Evolutionary conservation across 139 green algal genomes (phyloP), one percentile per base, ranked within the genome.

Genomic region (Chlorella sorokiniana): DNA sequence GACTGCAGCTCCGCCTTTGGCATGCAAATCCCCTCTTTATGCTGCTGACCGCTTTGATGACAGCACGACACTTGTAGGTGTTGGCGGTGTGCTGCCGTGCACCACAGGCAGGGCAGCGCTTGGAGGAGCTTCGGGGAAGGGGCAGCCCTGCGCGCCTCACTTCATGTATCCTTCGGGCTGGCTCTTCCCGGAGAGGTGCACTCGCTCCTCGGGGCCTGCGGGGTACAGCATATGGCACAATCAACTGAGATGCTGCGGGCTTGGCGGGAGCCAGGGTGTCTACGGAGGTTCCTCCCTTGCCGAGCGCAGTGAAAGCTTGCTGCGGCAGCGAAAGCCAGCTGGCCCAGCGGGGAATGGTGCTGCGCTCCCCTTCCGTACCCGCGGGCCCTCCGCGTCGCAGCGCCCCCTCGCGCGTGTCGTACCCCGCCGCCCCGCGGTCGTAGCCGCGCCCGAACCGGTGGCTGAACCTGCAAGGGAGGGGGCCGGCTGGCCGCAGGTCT

Each of bases 181-280:
- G 69, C 42, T 75, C 69, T 61, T 22, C 41, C 42, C 69, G 7
- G 69, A 75, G 25, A 61, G n/a, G 69, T 75, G 69, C 69, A 75
- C 69, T 10, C 69, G 69, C 69, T 72, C 65, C 65, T 52, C 65
- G 18, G 65, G 65, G 37, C 65, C 65, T 72, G 65, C 63, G 35
- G 27, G 7, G 61, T 3, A 31, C 1, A 3, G 65, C 37, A 48
- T 9, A 4, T 11, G 31, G 23, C 3, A 38, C 4, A 33, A 38
- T 6, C 11, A 68, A 4, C 16, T 11, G 61, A 68, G 4, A 40
- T 16, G 29, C 29, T 11, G 11, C 48, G 48, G 16, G 48, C 11
- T 59, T 11, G 48, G 11, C 14, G 48, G 48, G 48, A 59, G 16
- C 11, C 48, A 59, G 48, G 48, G 48, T n/a, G n/a, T n/a, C n/a